A percentile compares a stretch with the other conserved stretches of the same genome.
phyloP scores from a whole-genome alignment of 2,329 filamentous ascomycete species.

The Anisogramma anomala region DNA sequence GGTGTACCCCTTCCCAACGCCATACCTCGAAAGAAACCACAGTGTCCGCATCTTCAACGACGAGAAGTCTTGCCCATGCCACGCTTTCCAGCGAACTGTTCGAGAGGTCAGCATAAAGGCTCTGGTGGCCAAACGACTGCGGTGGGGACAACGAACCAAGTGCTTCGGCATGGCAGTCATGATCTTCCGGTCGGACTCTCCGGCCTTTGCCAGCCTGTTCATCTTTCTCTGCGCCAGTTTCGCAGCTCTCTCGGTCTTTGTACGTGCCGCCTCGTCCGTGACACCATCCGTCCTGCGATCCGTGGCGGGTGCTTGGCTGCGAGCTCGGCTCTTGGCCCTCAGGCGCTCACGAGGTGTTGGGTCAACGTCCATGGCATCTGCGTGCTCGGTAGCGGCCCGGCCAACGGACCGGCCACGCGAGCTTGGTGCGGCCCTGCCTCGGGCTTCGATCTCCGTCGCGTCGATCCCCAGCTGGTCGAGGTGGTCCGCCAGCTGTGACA shows the following conservation, averaged over 20 bases:
- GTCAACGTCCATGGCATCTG: constrained; percentile 68
- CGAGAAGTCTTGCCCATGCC: constrained; percentile 80
- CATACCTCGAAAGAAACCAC: constrained; percentile 5
- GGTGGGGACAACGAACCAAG: constrained; percentile 52
- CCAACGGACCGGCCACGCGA: constrained; percentile 60
- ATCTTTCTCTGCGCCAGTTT: constrained; percentile 96
- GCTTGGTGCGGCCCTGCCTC: constrained; percentile 53
- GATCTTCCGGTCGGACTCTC: constrained; percentile 88
- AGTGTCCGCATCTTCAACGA: constrained; percentile 36
- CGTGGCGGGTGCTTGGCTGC: constrained; percentile 42
- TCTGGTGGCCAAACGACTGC: too few species aligned
- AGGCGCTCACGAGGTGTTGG: constrained; percentile 44
- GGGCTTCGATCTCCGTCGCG: constrained; percentile 59
- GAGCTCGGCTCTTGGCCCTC: constrained; percentile 61
- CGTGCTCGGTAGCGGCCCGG: constrained; percentile 50
- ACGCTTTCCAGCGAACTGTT: constrained; percentile 76
- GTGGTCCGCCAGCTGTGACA: constrained; percentile 77
- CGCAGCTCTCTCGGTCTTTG: constrained; percentile 72
- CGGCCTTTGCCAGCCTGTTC: constrained; percentile 95
- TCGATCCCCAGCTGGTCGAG: constrained; percentile 81
- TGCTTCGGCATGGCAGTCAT: constrained; percentile 77
- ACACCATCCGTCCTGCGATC: constrained; percentile 73
- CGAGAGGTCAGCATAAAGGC: constrained; percentile 22
- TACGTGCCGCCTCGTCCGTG: constrained; percentile 50
- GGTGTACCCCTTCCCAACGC: constrained; percentile 10